phyloP scores from a whole-genome alignment of 208 protist genomes.

The Trypanosoma cruzi region DNA sequence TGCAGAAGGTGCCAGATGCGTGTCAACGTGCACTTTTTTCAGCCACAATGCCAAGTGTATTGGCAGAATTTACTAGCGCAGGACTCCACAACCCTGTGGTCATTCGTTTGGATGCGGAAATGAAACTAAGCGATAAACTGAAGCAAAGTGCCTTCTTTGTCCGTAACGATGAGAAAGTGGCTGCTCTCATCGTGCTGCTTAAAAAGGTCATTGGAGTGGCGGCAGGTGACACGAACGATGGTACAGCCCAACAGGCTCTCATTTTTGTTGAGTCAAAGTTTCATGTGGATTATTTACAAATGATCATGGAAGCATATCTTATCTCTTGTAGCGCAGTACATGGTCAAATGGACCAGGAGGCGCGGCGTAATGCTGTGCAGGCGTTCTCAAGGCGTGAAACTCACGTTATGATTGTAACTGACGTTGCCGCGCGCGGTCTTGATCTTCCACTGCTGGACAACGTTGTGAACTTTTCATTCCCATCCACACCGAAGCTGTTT shows the following conservation, averaged over 20 bases:
- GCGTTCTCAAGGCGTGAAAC: constrained; percentile 92
- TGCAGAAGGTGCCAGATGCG: constrained; percentile 92
- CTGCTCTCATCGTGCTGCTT: constrained; percentile 95
- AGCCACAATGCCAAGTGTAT: constrained; percentile 97
- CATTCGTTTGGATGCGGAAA: constrained; percentile 98
- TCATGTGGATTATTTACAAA: constrained; percentile 97
- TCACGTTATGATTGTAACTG: constrained; percentile 98
- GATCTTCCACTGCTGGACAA: constrained; percentile 99
- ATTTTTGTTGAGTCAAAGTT: constrained; percentile 97
- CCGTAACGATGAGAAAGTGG: constrained; percentile 95
- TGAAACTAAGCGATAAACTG: constrained; percentile 96
- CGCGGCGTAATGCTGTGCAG: constrained; percentile 95
- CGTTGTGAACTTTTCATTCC: constrained; percentile 99
- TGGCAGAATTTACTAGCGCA: constrained; percentile 98
- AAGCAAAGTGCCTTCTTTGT: constrained; percentile 94
- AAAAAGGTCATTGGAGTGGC: constrained; percentile 80
- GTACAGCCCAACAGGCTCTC: constrained; percentile 86
- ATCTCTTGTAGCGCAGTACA: constrained; percentile 91
- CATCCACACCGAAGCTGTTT: constrained; percentile 97
- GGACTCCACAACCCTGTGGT: constrained; percentile 96
- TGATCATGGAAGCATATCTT: constrained; percentile 84
- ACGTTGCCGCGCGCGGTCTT: constrained; percentile 99
- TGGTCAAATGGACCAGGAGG: constrained; percentile 98
- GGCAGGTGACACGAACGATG: constrained; percentile 21
- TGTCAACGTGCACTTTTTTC: constrained; percentile 98